phyloP scores from a whole-genome alignment of 1,139 yeast species.

The Blastobotrys proliferans region DNA sequence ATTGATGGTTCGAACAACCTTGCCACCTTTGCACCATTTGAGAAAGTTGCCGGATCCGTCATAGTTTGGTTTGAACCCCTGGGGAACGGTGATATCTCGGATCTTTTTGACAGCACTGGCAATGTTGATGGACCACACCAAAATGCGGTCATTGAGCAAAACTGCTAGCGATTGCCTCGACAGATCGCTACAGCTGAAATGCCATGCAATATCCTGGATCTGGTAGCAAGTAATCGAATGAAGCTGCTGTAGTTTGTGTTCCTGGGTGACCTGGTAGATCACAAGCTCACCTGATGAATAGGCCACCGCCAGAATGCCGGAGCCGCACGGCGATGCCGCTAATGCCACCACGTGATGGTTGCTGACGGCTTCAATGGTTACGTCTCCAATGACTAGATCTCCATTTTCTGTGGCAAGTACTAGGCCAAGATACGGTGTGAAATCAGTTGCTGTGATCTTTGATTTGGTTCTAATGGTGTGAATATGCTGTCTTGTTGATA shows the following conservation, averaged over 20 bases:
- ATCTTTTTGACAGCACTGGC: constrained; percentile 5
- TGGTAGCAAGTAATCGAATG: constrained; percentile 5
- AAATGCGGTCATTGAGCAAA: not conserved
- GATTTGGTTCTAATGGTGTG: not conserved
- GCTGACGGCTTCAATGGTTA: not conserved
- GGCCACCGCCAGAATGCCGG: constrained; percentile 4
- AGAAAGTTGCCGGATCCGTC: not conserved
- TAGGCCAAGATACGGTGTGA: not conserved
- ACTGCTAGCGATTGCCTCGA: constrained; percentile 6
- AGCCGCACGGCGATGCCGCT: constrained; percentile 12
- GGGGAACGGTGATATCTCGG: not conserved
- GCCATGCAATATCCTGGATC: constrained; percentile 8
- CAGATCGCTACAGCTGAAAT: constrained; percentile 8
- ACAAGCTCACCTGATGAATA: not conserved
- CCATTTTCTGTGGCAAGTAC: constrained; percentile 7
- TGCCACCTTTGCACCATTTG: constrained; percentile 12
- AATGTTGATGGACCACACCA: constrained; percentile 11
- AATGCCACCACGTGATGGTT: constrained; percentile 1
- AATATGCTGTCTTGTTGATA: constrained; percentile 1
- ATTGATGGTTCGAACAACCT: constrained; percentile 1
- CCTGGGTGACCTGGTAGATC: not conserved
- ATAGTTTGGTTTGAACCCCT: not conserved
- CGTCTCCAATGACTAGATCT: not conserved
- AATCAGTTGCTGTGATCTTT: constrained; percentile 1
- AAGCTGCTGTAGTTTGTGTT: not conserved